These are phyloP conservation scores for Mortierella sp. DNA, from an alignment of 371 early-diverging fungal genomes.

Conservation along the genomic window DNA sequence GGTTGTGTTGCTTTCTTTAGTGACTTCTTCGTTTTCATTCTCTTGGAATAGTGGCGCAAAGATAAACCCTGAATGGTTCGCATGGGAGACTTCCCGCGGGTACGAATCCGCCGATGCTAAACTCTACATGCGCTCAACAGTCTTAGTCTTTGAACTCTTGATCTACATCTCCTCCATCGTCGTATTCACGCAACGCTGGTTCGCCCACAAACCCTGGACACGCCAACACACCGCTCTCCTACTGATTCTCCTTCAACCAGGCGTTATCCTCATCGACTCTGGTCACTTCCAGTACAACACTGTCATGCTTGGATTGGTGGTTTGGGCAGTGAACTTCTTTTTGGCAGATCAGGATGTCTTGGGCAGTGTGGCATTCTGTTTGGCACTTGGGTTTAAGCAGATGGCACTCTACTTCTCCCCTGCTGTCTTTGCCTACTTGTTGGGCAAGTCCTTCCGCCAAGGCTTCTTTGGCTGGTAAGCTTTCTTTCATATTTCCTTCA, in stretches of 20 bases:
- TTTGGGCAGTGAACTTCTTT: conserved; percentile 83
- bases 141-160: conserved; percentile 78
- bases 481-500: neutral
- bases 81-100: conserved; percentile 88
- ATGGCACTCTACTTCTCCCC: conserved; percentile 97
- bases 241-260: conserved; percentile 85
- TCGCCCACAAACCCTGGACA: conserved; percentile 50
- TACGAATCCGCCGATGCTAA: conserved; percentile 79
- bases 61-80: conserved; percentile 90
- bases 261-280: conserved; percentile 91
- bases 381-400: conserved; percentile 92
- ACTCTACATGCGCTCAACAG: conserved; percentile 92
- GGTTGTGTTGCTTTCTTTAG: neutral
- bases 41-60: conserved; percentile 69
- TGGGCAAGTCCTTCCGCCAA: conserved; percentile 79
- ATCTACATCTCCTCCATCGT: conserved; percentile 85
- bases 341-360: conserved; percentile 69
- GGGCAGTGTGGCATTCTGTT: conserved; percentile 85
- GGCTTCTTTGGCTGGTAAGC: conserved; percentile 61
- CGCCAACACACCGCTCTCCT: conserved; percentile 68
- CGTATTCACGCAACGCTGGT: conserved; percentile 66
- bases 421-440: conserved; percentile 89
- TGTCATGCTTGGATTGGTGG: conserved; percentile 92
- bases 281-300: conserved; percentile 98
- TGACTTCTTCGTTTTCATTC: neutral